Conservation (phyloP, 768 basidiomycete species). For the Collybia sordida region DNA sequence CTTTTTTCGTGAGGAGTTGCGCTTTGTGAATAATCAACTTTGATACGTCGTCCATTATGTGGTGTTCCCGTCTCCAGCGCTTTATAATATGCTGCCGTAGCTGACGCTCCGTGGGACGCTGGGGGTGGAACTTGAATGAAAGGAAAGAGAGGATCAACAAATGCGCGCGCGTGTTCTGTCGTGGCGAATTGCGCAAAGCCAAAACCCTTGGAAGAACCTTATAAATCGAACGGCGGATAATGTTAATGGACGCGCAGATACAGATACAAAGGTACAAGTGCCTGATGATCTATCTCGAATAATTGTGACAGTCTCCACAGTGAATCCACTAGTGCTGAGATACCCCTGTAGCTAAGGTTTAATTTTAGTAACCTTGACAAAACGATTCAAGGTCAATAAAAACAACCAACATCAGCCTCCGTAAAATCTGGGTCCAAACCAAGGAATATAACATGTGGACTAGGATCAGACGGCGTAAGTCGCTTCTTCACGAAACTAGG, state of each 20-base stretch:
- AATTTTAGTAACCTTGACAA: slow-evolving; percentile 33
- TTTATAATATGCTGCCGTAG: slow-evolving; percentile 68
- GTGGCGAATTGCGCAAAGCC: slow-evolving; percentile 94
- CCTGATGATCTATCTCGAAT: slow-evolving; percentile 97
- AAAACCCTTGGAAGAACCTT: slow-evolving; percentile 94
- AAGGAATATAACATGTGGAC: slow-evolving; percentile 93
- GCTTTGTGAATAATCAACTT: slow-evolving; percentile 94
- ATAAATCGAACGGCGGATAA: slow-evolving; percentile 65
- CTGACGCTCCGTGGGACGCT: slow-evolving; percentile 82
- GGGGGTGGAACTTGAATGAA: slow-evolving; percentile 92
- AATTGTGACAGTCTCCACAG: slow-evolving; percentile 87
- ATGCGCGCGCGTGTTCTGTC: slow-evolving; percentile 84
- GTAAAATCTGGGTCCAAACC: slow-evolving; percentile 91
- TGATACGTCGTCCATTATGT: slow-evolving; percentile 82
- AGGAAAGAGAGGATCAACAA: slow-evolving; percentile 88
- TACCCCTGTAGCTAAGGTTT: slow-evolving; percentile 73
- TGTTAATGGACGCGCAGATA: slow-evolving; percentile 72
- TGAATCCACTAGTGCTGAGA: slow-evolving; percentile 69
- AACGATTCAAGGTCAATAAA: slow-evolving; percentile 22
- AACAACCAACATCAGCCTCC: slow-evolving; percentile 84
- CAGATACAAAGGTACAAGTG: slow-evolving; percentile 83
- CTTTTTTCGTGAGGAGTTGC: slow-evolving; percentile 70
- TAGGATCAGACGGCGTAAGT: slow-evolving; percentile 79
- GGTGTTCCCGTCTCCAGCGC: slow-evolving; percentile 69
- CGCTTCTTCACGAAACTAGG: slow-evolving; percentile 66